These are phyloP conservation scores for Raphanus hybrid DNA, from an alignment of 441 rosid genomes.

Conservation along the genomic window DNA sequence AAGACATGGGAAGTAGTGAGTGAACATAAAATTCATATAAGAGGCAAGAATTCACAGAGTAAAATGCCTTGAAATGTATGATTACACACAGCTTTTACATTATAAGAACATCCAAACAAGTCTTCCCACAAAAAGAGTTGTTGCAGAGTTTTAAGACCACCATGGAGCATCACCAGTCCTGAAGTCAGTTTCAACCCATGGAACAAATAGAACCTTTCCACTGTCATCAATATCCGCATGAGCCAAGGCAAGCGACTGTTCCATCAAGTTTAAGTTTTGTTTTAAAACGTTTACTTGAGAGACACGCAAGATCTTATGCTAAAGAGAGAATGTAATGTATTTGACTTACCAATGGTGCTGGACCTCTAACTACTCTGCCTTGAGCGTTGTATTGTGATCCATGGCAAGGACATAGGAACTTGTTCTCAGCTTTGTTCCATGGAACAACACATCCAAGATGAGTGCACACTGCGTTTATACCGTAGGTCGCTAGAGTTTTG, in stretches of 20 bases:
- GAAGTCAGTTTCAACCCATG: conserved; percentile 95
- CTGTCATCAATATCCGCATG: conserved; percentile 72
- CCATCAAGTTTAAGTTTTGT: neutral
- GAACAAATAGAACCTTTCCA: conserved; percentile 86
- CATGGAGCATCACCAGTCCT: conserved; percentile 95
- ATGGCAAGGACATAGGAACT: conserved; percentile 98
- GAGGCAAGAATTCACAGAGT: conserved; percentile 42
- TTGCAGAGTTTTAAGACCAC: conserved; percentile 68
- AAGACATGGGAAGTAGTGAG: conserved; percentile 6
- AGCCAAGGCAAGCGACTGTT: conserved; percentile 90
- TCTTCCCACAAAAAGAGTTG: conserved; percentile 13
- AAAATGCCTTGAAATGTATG: conserved; percentile 37
- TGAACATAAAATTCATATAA: conserved; percentile 17
- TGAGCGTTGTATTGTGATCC: conserved; percentile 96
- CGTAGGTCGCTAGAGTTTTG: conserved; percentile 81
- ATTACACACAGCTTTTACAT: conserved; percentile 33
- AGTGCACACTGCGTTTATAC: conserved; percentile 91
- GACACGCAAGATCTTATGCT: neutral
- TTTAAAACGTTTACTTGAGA: neutral
- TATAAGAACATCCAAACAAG: conserved; percentile 18
- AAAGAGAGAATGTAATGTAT: neutral
- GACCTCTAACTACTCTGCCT: conserved; percentile 97
- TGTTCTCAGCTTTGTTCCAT: conserved; percentile 84
- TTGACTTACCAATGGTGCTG: conserved; percentile 88
- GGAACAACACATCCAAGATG: conserved; percentile 99